Evolutionary conservation across 768 basidiomycete species (phyloP).

Genomic region (Jaapia argillacea): DNA sequence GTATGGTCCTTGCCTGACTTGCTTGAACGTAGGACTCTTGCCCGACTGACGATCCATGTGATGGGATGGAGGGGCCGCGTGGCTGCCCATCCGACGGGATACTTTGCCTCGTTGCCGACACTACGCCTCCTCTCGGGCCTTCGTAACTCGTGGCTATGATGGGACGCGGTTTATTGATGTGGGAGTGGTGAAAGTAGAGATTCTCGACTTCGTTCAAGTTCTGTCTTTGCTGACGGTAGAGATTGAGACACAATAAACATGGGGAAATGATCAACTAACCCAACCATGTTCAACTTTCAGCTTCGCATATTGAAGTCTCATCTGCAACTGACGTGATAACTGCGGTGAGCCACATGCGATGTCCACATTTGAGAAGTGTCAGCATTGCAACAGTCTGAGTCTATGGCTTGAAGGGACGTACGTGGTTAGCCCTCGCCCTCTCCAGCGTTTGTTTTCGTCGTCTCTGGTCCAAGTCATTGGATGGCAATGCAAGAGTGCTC

Average conservation of each 20-base stretch:
- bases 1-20: too few species aligned
- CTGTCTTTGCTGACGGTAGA: slow-evolving; percentile 50
- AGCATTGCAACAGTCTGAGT: too few species aligned
- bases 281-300: slow-evolving; percentile 74
- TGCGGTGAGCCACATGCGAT: slow-evolving; percentile 16
- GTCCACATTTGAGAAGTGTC: too few species aligned
- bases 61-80: too few species aligned
- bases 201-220: slow-evolving; percentile 74
- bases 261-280: slow-evolving; percentile 33
- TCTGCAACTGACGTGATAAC: slow-evolving; percentile 63
- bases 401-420: too few species aligned
- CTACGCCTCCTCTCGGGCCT: too few species aligned
- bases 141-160: too few species aligned
- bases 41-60: too few species aligned
- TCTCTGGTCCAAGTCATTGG: slow-evolving; percentile 19
- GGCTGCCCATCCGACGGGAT: too few species aligned
- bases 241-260: slow-evolving; percentile 1
- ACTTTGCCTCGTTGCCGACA: too few species aligned
- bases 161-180: slow-evolving; percentile 16
- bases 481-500: too few species aligned
- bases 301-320: slow-evolving; percentile 64
- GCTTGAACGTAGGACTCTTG: too few species aligned
- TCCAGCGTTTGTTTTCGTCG: slow-evolving; percentile 39
- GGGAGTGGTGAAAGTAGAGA: slow-evolving; percentile 65
- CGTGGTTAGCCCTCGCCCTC: slow-evolving; percentile 47